These are phyloP conservation scores for Nadsonia starkeyi-henricii DNA, from an alignment of 1,139 yeast species.

Conservation along the genomic window DNA sequence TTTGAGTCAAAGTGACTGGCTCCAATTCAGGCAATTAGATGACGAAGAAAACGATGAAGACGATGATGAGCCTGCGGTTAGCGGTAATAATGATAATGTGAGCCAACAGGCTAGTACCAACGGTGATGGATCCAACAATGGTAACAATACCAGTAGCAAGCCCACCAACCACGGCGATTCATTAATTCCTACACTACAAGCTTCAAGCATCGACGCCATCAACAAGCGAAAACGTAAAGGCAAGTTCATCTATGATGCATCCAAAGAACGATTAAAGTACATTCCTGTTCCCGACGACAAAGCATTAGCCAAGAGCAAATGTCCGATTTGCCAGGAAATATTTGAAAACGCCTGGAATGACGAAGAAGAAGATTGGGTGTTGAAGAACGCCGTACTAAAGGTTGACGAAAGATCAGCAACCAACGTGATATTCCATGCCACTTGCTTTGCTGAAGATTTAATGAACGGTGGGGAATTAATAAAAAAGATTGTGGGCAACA, in stretches of 20 bases:
- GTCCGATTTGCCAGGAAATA: conserved; percentile 80
- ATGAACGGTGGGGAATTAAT: neutral
- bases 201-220: conserved; percentile 3
- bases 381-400: conserved; percentile 59
- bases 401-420: conserved; percentile 36
- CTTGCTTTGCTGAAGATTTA: conserved; percentile 51
- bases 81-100: conserved; percentile 14
- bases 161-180: conserved; percentile 5
- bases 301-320: conserved; percentile 52
- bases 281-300: conserved; percentile 54
- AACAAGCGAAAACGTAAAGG: conserved; percentile 6
- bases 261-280: conserved; percentile 18
- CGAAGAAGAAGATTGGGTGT: conserved; percentile 89
- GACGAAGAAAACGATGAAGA: conserved; percentile 25
- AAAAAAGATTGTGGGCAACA: neutral
- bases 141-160: conserved; percentile 2
- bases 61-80: conserved; percentile 11
- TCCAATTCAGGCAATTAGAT: conserved; percentile 50
- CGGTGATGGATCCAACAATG: conserved; percentile 6
- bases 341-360: conserved; percentile 75
- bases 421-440: conserved; percentile 49
- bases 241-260: conserved; percentile 9
- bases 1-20: conserved; percentile 62
- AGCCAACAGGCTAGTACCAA: conserved; percentile 3
- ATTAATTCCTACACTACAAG: neutral